These are phyloP conservation scores for Saccharomyces hybrid DNA, from an alignment of 1,139 yeast genomes.

Conservation along the genomic window DNA sequence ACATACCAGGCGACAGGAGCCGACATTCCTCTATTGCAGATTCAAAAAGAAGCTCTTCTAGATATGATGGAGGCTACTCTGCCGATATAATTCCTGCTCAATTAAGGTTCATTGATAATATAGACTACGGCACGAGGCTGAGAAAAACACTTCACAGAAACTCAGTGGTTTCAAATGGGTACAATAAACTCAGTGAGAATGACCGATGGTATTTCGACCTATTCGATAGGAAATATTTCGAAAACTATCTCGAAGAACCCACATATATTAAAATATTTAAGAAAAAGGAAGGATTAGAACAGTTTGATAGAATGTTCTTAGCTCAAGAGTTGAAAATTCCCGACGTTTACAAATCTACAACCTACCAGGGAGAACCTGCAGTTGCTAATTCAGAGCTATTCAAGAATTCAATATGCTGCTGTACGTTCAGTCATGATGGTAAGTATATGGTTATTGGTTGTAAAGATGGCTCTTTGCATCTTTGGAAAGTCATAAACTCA, in stretches of 20 bases:
- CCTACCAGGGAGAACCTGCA: constrained; percentile 4
- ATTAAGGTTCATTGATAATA: neutral
- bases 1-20: neutral
- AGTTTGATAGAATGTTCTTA: constrained; percentile 51
- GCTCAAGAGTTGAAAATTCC: constrained; percentile 61
- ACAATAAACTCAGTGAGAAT: neutral
- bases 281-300: constrained; percentile 38
- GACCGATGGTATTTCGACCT: constrained; percentile 5
- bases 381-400: neutral
- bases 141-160: neutral
- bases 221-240: constrained; percentile 27
- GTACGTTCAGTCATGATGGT: constrained; percentile 68
- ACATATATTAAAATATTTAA: constrained; percentile 44
- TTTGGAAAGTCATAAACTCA: constrained; percentile 77
- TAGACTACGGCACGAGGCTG: neutral
- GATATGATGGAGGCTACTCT: neutral
- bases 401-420: constrained; percentile 1
- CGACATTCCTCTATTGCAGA: neutral
- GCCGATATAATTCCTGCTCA: neutral
- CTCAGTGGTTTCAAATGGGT: neutral
- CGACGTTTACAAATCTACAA: neutral
- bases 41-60: neutral
- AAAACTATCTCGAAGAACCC: constrained; percentile 40
- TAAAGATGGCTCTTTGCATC: constrained; percentile 53
- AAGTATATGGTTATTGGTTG: constrained; percentile 79